Evolutionary conservation across 441 rosid genomes (phyloP), one percentile per base, ranked within the genome.

Genomic region (Adansonia gregorii): DNA sequence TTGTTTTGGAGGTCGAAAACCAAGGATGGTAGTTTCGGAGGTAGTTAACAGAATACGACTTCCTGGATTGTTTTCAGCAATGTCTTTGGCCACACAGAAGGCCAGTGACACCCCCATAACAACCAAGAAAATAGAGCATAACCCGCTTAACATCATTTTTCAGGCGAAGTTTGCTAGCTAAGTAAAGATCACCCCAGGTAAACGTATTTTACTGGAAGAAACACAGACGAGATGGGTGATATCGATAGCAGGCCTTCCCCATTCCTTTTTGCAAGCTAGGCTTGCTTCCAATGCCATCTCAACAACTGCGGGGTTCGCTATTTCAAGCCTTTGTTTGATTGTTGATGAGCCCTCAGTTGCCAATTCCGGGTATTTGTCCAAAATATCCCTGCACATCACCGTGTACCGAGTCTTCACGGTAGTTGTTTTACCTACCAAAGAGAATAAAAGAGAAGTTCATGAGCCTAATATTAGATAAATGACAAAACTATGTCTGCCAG

Each of bases 361-460:
- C 43, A 95, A 85, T 81, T 95, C 98, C 3, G 97, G 98, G 83
- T 93, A 93, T 67, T 90, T 85, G 45, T 90, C 94, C 0, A 94
- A 85, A 54, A 93, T 87, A 85, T 93, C 98, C 77, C 83, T 87
- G 4, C 91, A 91, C 92, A 95, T 86, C 72, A 95, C 98, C 0
- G 96, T 95, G 89, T 91, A 95, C 51, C 98, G 86, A 22, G 93
- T 93, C 90, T 93, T 92, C 87, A 95, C 98, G 0, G 98, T 95
- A 10, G 98, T 93, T 51, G 90, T 91, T 87, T 93, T 93, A 79
- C 98, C 97, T 95, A 74, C 75, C 82, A 79, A 75, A 82, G 17
- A n/a, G 31, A 68, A 74, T 61, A 46, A 66, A 54, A 22, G 31
- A 49, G 5, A 60, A 24, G 24, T 24, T 15, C 41, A 60, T 60